These are phyloP conservation scores for Lupinus albus DNA, from an alignment of 306 rosid genomes.

Conservation along the genomic window DNA sequence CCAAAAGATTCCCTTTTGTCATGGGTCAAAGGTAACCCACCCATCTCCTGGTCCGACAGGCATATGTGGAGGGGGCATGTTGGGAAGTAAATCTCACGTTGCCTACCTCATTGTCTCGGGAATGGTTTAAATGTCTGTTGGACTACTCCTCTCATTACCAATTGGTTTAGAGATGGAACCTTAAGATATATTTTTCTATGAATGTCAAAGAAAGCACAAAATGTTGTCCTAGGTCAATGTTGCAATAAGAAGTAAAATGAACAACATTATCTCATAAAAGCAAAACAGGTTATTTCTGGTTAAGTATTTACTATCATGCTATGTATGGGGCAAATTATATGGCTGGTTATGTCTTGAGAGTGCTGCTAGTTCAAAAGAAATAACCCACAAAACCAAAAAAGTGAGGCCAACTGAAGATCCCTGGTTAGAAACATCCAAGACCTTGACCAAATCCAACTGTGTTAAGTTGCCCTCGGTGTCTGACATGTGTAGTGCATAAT, in stretches of 20 bases:
- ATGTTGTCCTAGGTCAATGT: not conserved
- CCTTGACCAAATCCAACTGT: not conserved
- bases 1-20: no score
- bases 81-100: no score
- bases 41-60: no score
- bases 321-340: not conserved
- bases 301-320: not conserved
- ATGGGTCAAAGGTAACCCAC: no score
- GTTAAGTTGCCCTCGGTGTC: not conserved
- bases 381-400: not conserved
- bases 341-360: not conserved
- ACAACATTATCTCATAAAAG: slow-evolving; percentile 2
- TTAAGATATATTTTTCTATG: no score
- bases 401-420: slow-evolving; percentile 13
- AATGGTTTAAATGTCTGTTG: no score
- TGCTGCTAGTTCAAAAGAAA: slow-evolving; percentile 3
- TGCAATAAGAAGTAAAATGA: not conserved
- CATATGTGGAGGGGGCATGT: no score
- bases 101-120: no score
- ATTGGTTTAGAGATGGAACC: no score
- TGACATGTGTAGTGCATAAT: slow-evolving; percentile 15
- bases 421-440: not conserved
- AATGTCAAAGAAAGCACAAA: not conserved
- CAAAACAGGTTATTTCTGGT: slow-evolving; percentile 4
- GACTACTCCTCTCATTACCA: no score